phyloP scores from a whole-genome alignment of 805 yeast species.

The Metschnikowia vanudenii region DNA sequence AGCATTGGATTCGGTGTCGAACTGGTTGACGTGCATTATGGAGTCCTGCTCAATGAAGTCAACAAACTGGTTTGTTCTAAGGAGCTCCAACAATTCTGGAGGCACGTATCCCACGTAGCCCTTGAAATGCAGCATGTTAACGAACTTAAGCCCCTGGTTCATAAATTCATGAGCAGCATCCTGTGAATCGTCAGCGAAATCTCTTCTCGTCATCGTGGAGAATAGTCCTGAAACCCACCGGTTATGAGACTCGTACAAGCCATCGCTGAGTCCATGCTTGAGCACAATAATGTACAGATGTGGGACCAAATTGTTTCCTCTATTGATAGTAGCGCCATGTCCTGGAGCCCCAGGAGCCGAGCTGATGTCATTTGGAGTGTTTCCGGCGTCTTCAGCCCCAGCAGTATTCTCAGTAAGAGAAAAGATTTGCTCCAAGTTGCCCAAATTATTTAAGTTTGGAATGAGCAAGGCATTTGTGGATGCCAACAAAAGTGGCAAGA shows the following conservation, averaged over 20 bases:
- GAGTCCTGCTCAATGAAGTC: conserved; percentile 26
- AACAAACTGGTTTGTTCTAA: conserved; percentile 18
- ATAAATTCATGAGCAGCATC: conserved; percentile 13
- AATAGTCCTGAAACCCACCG: conserved; percentile 14
- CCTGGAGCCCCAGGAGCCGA: background rate
- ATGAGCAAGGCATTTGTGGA: conserved; percentile 13
- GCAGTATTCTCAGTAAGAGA: conserved; percentile 4
- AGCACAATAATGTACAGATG: conserved; percentile 20
- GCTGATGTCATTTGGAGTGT: background rate
- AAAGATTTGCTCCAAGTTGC: conserved; percentile 10
- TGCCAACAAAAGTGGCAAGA: conserved; percentile 8
- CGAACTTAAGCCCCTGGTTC: conserved; percentile 8
- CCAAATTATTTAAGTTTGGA: conserved; percentile 13
- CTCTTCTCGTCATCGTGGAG: conserved; percentile 19
- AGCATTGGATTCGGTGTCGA: conserved; percentile 74
- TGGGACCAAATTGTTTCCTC: conserved; percentile 6
- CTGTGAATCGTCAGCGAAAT: conserved; percentile 20
- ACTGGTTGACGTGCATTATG: conserved; percentile 34
- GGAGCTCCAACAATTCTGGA: conserved; percentile 15
- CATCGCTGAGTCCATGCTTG: conserved; percentile 12
- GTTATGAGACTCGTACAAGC: conserved; percentile 12
- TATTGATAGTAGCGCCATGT: background rate
- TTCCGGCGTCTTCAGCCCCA: background rate
- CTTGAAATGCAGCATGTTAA: conserved; percentile 14
- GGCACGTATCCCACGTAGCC: conserved; percentile 26